phyloP scores from a whole-genome alignment of 108 stramenopile species.

The Skeletonema potamos region DNA sequence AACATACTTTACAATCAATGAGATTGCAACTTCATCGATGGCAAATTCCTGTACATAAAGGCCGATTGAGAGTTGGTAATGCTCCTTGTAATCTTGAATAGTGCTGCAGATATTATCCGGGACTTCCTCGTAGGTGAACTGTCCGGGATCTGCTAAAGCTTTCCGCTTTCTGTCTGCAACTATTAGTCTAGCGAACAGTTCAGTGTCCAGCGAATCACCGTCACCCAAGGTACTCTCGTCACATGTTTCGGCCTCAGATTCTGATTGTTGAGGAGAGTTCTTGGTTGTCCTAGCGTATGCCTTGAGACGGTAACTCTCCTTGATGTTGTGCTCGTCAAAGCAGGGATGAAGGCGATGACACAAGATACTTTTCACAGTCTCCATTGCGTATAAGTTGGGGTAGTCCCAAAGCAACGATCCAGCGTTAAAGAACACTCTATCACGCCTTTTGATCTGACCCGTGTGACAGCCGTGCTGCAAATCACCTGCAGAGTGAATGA shows the following conservation, averaged over 20 bases:
- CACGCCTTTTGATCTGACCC: conserved; percentile 60
- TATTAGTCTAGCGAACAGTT: conserved; percentile 36
- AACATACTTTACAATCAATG: conserved; percentile 63
- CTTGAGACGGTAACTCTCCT: conserved; percentile 60
- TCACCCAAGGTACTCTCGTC: conserved; percentile 41
- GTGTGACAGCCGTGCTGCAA: conserved; percentile 75
- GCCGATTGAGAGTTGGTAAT: conserved; percentile 70
- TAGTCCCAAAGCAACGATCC: conserved; percentile 76
- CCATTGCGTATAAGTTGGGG: conserved; percentile 39
- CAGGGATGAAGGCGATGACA: conserved; percentile 41
- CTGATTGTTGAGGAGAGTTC: conserved; percentile 7
- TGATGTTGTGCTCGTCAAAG: conserved; percentile 63
- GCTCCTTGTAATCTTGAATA: conserved; percentile 72
- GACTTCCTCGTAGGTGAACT: conserved; percentile 31
- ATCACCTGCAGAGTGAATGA: conserved; percentile 85
- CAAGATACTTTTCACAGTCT: conserved; percentile 40
- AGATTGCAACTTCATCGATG: conserved; percentile 76
- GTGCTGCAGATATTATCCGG: conserved; percentile 42
- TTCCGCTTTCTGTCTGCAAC: conserved; percentile 27
- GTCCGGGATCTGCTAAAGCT: conserved; percentile 5
- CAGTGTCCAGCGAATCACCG: conserved; percentile 32
- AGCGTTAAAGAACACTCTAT: conserved; percentile 85
- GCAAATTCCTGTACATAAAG: conserved; percentile 86
- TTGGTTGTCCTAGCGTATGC: conserved; percentile 48
- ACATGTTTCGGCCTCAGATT: conserved; percentile 32